phyloP scores from a whole-genome alignment of 495 filamentous ascomycete genomes.

The Aspergillus homomorphus region DNA sequence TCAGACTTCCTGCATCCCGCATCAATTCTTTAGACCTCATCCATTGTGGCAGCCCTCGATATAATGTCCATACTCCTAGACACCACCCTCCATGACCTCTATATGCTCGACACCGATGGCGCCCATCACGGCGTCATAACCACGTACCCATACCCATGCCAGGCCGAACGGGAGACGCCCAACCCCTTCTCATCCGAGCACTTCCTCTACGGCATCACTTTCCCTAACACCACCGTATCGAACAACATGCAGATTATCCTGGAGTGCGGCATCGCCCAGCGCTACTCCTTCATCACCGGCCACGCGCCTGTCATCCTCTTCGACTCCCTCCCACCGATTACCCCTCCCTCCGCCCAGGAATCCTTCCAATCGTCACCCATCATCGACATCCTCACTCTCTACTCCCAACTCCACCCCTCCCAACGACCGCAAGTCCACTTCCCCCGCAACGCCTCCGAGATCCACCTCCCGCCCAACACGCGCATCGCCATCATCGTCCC shows the following conservation, averaged over 20 bases:
- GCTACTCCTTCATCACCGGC: conserved; percentile 8
- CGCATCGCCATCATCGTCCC: conserved; percentile 3
- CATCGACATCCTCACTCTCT: neutral
- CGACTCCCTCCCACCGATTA: neutral
- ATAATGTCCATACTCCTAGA: conserved; percentile 1
- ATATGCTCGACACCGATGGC: neutral
- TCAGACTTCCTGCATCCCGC: neutral
- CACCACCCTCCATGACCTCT: conserved; percentile 13
- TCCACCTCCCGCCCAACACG: neutral
- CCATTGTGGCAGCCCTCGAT: neutral
- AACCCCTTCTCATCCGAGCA: neutral
- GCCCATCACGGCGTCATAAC: neutral
- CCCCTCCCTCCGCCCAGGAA: neutral
- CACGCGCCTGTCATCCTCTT: conserved; percentile 4
- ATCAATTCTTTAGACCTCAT: neutral
- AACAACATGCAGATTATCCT: neutral
- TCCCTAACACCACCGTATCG: neutral
- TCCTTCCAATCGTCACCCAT: neutral
- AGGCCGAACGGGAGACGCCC: neutral
- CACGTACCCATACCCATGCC: neutral
- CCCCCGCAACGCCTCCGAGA: neutral
- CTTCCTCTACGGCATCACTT: conserved; percentile 3
- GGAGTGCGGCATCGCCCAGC: neutral
- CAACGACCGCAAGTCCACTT: conserved; percentile 6
- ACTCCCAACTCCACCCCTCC: conserved; percentile 2